Base-by-base conservation (phyloP, 306 rosid species). In the Trifolium fragiferum region DNA sequence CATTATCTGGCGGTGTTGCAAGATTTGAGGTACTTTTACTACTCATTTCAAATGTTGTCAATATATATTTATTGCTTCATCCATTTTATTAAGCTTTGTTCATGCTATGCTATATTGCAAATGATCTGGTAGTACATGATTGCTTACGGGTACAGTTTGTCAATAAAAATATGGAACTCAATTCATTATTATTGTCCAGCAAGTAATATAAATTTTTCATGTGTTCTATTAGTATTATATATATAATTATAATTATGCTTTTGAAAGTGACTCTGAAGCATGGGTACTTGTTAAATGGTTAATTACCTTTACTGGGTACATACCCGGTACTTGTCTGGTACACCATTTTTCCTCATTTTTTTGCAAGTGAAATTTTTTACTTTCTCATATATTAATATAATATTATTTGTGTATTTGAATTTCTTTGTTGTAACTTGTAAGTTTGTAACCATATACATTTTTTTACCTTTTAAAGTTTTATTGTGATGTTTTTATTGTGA, bases 1-100 rank as follows among this genome's bases (percentile, higher is more conserved):
- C 87, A 46, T 74, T 73, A 59, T 81, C 96, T 41, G 90, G 93
- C 59, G 92, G 96, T 40, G 84, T 81, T 33, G 86, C 90, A 67
- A 79, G 88, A 18, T 91, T 82, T 10, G 94, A 89, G 96, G 98
- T 94, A 83, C 64, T 46, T 54, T 75, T 60, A 13, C 4, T 58
- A 25, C 82, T 68, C 57, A 46, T 80, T 9, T 18, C 65, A 49
- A 67, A 73, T 66, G 19, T 23, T 18, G 51, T 74, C 33, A 18
- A 20, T 49, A 59, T 58, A 3, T 33, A 27, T 69, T 59, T 49
- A 38, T 51, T 55, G 32, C 43, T 15, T 60, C 30, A 60, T 15
- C 43, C 43, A 37, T 83, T 54, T 38, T 44, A 64, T 57, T 49
- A 64, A 19, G n/a, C 19, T 47, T 20, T 78, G 46, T 62, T 27